phyloP scores from a whole-genome alignment of 345 rosid species.

The Bretschneidera sinensis region DNA sequence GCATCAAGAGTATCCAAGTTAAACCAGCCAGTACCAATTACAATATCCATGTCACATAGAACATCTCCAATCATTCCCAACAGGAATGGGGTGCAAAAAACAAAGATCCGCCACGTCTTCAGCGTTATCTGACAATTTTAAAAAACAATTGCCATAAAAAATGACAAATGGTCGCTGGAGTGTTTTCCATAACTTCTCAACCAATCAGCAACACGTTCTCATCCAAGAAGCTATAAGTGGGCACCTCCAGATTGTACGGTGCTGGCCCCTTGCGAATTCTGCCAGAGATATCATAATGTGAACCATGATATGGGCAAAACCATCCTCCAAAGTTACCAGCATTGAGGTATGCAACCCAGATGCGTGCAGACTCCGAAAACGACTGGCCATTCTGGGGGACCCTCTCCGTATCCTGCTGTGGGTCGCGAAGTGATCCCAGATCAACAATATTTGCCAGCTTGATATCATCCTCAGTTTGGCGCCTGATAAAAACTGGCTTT shows the following conservation, averaged over 20 bases:
- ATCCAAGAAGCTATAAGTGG: conserved; percentile 81
- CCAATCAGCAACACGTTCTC: conserved; percentile 80
- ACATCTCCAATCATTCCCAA: conserved; percentile 17
- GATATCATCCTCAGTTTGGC: conserved; percentile 87
- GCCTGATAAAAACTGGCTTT: conserved; percentile 90
- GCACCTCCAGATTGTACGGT: conserved; percentile 87
- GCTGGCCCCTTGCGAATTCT: conserved; percentile 96
- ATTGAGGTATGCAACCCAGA: conserved; percentile 90
- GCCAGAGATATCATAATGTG: conserved; percentile 91
- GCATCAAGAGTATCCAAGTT: background rate
- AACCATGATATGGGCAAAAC: conserved; percentile 98
- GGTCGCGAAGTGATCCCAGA: conserved; percentile 74
- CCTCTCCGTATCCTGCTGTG: conserved; percentile 67
- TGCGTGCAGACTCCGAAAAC: conserved; percentile 97
- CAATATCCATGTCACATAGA: conserved; percentile 14
- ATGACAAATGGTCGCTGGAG: background rate
- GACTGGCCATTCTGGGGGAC: conserved; percentile 88
- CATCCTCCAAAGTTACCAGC: conserved; percentile 97
- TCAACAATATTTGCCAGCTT: conserved; percentile 84
- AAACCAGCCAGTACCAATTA: conserved; percentile 6
- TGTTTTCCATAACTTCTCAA: conserved; percentile 25
- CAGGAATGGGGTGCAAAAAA: conserved; percentile 14
- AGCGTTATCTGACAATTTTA: conserved; percentile 34
- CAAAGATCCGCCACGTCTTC: conserved; percentile 25
- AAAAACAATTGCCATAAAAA: conserved; percentile 15